Evolutionary conservation across 169 alveolate species (phyloP), one percentile per base, ranked within the genome.

Genomic region (Babesia caballi): DNA sequence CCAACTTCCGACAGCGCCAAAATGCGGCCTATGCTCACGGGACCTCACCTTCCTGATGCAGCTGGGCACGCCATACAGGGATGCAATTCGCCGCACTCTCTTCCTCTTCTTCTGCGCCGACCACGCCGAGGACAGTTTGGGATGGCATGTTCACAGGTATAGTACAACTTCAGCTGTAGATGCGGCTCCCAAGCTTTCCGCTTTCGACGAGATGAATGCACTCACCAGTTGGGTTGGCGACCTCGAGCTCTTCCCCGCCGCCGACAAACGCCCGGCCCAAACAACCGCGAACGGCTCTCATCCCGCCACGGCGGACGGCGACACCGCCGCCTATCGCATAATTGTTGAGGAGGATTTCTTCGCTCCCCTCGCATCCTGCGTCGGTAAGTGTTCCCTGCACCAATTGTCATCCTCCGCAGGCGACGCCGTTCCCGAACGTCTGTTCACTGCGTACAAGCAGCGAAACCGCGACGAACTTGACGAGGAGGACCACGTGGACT

Each of bases 401-500:
- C 23, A 14, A 7, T n/a, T 28, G 23, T 9, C 42, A 7, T 4
- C 17, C n/a, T 23, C n/a, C n/a, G 33, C 63, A 53, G 63, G 8
- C 12, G 42, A 65, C 35, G 40, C 23, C 14, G 70, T 69, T 52
- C n/a, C 85, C 7, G 38, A 65, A 6, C 61, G 51, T 2, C 42
- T 78, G 35, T 59, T 68, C 1, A 50, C 40, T 21, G 58, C 72
- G 28, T 78, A 67, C 51, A 68, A 58, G 83, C 63, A 60, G 15
- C 61, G 73, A 15, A 27, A 41, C 53, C 46, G 49, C 35, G 67
- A 35, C 5, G 87, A 78, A 9, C 40, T 78, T 23, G 87, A 78
- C 54, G 87, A 78, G 2, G 87, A 78, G 71, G 87, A 78, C 36
- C 81, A 52, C 51, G 47, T 69, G 47, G 87, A 78, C 51, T 58